phyloP scores from a whole-genome alignment of 441 rosid genomes.

The Populus hybrid region DNA sequence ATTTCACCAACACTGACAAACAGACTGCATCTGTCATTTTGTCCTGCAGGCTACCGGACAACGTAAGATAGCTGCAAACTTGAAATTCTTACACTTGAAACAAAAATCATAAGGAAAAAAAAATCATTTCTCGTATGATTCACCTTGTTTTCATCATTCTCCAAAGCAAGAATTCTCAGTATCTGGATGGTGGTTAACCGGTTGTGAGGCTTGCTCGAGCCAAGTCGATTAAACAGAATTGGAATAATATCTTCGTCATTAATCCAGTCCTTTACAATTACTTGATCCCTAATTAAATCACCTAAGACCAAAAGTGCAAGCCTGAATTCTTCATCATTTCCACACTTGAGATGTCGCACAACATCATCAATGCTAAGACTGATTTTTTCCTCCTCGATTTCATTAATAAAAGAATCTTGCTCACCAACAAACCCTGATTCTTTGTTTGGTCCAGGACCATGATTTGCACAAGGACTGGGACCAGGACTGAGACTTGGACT shows the following conservation, averaged over 20 bases:
- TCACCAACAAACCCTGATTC: conserved; percentile 37
- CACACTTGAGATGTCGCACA: conserved; percentile 52
- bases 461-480: conserved; percentile 10
- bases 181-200: conserved; percentile 39
- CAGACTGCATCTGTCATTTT: conserved; percentile 50
- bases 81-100: not conserved
- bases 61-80: conserved; percentile 21
- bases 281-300: conserved; percentile 27
- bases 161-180: conserved; percentile 42
- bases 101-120: not conserved
- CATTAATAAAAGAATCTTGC: conserved; percentile 31
- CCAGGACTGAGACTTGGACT: conserved; percentile 17
- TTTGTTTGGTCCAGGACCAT: conserved; percentile 29
- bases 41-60: conserved; percentile 43
- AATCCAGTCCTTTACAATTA: conserved; percentile 42
- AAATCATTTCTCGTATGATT: not conserved
- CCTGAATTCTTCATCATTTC: conserved; percentile 43
- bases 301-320: conserved; percentile 36
- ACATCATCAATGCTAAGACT: conserved; percentile 43
- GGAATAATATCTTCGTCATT: conserved; percentile 40
- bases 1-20: conserved; percentile 51
- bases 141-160: conserved; percentile 48
- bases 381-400: conserved; percentile 44
- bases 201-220: conserved; percentile 34
- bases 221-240: conserved; percentile 41